These are phyloP conservation scores for Spongospora subterranea DNA, from an alignment of 208 protist genomes.

Conservation along the genomic window DNA sequence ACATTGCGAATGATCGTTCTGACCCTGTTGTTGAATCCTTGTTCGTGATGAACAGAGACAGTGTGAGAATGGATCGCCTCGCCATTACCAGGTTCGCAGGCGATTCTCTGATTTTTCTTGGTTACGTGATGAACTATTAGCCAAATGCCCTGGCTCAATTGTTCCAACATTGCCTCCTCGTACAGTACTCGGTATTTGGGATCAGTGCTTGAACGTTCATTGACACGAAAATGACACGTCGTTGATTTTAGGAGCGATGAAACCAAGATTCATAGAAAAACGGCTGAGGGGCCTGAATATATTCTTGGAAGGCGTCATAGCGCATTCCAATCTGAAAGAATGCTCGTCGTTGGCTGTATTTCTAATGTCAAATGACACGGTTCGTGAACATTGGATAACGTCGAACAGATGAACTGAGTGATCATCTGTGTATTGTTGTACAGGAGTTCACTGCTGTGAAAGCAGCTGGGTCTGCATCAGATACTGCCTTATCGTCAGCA, in stretches of 20 bases:
- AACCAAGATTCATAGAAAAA: conserved; percentile 2
- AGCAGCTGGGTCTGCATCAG: background rate
- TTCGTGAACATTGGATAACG: background rate
- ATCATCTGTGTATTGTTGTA: background rate
- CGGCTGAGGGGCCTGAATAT: background rate
- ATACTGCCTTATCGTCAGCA: conserved; percentile 8
- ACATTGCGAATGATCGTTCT: background rate
- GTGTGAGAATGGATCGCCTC: background rate
- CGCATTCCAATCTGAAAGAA: conserved; percentile 15
- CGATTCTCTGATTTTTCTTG: background rate
- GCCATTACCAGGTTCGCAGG: background rate
- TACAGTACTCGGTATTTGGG: background rate
- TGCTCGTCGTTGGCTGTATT: background rate
- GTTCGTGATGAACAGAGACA: background rate
- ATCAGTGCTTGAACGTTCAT: background rate
- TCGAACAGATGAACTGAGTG: background rate
- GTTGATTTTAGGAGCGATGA: background rate
- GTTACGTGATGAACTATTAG: background rate
- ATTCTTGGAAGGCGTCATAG: conserved; percentile 14
- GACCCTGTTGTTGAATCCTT: background rate
- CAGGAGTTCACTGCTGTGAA: background rate
- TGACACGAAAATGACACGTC: background rate
- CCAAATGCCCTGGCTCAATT: background rate
- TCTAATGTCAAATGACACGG: background rate
- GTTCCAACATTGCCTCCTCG: background rate